These are phyloP conservation scores for Plasmodium gonderi DNA, from an alignment of 169 alveolate genomes.

Conservation along the genomic window DNA sequence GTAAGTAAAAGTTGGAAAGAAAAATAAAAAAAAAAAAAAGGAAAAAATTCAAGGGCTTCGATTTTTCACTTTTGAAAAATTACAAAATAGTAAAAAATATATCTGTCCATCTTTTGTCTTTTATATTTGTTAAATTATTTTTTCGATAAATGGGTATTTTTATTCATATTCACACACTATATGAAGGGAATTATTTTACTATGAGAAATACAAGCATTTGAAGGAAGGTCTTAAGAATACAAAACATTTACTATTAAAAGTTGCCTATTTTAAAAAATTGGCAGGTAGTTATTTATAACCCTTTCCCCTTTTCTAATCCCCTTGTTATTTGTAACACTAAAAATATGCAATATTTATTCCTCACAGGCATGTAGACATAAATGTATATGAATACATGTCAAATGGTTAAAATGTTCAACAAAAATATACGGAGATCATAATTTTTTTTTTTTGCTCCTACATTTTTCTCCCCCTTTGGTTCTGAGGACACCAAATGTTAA, in stretches of 20 bases:
- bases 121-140: background rate
- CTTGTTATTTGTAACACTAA: background rate
- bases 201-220: conserved; percentile 38
- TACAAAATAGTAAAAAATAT: background rate
- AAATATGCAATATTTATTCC: background rate
- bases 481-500: background rate
- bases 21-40: no score
- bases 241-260: conserved; percentile 45
- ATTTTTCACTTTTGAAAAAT: background rate
- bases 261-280: conserved; percentile 35
- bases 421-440: background rate
- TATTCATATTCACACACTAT: background rate
- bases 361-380: background rate
- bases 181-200: conserved; percentile 38
- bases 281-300: conserved; percentile 4
- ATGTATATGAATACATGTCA: background rate
- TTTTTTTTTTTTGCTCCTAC: background rate
- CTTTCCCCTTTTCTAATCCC: background rate
- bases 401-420: background rate
- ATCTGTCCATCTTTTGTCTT: background rate
- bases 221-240: conserved; percentile 10
- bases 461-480: background rate
- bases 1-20: no score
- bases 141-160: background rate
- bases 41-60: background rate